Conservation (phyloP, 108 stramenopile species). For the Cylindrotheca fusiformis region DNA sequence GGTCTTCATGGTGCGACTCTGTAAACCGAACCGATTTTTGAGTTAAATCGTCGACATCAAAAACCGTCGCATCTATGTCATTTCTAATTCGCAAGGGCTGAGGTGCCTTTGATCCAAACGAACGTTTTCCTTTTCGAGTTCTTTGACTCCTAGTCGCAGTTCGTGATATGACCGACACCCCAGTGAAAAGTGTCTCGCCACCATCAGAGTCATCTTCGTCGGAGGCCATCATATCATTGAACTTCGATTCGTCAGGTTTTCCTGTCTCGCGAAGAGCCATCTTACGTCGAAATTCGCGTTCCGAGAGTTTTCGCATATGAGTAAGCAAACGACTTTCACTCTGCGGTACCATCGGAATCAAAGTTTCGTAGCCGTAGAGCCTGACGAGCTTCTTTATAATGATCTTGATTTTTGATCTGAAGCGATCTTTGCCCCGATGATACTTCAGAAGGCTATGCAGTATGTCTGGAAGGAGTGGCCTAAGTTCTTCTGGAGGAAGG, state of each 20-base stretch:
- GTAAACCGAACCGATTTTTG: constrained; percentile 62
- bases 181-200: constrained; percentile 72
- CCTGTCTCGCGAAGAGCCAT: constrained; percentile 12
- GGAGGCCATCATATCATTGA: constrained; percentile 80
- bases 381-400: constrained; percentile 91
- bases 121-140: constrained; percentile 30
- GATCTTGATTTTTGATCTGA: constrained; percentile 91
- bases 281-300: constrained; percentile 61
- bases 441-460: constrained; percentile 78
- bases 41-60: constrained; percentile 83
- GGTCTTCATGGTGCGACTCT: constrained; percentile 48
- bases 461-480: constrained; percentile 75
- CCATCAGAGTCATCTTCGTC: constrained; percentile 89
- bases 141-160: constrained; percentile 26
- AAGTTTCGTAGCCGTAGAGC: constrained; percentile 75
- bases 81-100: constrained; percentile 47
- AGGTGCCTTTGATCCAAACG: not conserved
- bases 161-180: constrained; percentile 50
- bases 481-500: constrained; percentile 55
- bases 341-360: constrained; percentile 77
- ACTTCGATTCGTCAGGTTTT: constrained; percentile 12
- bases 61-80: constrained; percentile 67
- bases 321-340: constrained; percentile 79
- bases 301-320: constrained; percentile 84
- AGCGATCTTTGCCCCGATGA: constrained; percentile 77